Evolutionary conservation across 345 rosid genomes (phyloP).

Genomic region (Hevea brasiliensis): DNA sequence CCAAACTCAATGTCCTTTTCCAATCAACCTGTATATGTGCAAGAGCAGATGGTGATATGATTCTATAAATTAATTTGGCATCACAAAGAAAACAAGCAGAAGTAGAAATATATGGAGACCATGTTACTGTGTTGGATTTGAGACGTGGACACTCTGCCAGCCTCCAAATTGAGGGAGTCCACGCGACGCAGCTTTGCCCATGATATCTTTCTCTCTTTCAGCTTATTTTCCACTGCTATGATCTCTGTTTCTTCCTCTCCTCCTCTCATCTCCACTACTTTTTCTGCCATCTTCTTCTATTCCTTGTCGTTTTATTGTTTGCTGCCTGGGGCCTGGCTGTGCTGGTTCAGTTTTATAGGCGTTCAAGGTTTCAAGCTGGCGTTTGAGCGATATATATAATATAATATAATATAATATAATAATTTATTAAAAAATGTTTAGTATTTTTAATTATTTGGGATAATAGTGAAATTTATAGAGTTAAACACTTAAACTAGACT

Average conservation of each 20-base stretch:
- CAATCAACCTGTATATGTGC: conserved; percentile 36
- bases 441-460: too few relatives aligned
- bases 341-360: conserved; percentile 7
- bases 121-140: conserved; percentile 4
- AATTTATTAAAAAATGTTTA: too few relatives aligned
- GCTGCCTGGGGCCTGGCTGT: not conserved
- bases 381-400: too few relatives aligned
- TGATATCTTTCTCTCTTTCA: conserved; percentile 52
- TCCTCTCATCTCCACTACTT: conserved; percentile 10
- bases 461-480: too few relatives aligned
- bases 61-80: too few relatives aligned
- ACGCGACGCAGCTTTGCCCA: conserved; percentile 72
- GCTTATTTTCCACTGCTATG: not conserved
- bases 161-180: conserved; percentile 74
- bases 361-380: too few relatives aligned
- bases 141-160: conserved; percentile 46
- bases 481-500: too few relatives aligned
- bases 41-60: too few relatives aligned
- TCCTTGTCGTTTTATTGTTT: not conserved
- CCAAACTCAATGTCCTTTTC: conserved; percentile 56
- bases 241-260: not conserved
- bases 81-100: not conserved
- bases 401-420: too few relatives aligned
- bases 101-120: not conserved
- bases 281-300: not conserved